Conservation (phyloP, 2,329 filamentous ascomycete species). For the Fusarium decemcellulare region DNA sequence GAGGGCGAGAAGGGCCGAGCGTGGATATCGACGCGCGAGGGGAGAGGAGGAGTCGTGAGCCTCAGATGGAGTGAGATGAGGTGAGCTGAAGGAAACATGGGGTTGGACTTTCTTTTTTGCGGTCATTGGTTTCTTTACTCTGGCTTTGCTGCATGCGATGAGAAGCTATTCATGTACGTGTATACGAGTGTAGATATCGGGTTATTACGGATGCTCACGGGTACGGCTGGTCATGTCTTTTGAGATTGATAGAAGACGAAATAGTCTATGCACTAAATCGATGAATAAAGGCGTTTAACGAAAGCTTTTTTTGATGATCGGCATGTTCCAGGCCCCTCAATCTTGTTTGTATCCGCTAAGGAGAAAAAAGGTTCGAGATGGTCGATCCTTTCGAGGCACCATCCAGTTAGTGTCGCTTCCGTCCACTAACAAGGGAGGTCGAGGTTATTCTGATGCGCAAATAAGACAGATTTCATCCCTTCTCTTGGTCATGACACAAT, state of each 20-base stretch:
- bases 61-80: conserved; percentile 9
- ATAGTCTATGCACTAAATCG: conserved; percentile 25
- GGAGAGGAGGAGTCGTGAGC: conserved; percentile 49
- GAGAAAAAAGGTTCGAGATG: too few relatives aligned
- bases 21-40: conserved; percentile 52
- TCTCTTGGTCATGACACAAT: not conserved
- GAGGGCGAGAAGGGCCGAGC: conserved; percentile 49
- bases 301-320: not conserved
- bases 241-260: conserved; percentile 28
- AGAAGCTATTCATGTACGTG: not conserved
- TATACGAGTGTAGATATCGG: conserved; percentile 36
- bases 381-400: too few relatives aligned
- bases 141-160: conserved; percentile 15
- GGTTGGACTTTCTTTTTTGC: not conserved
- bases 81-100: not conserved
- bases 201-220: conserved; percentile 34
- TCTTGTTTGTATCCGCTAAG: not conserved
- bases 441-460: not conserved
- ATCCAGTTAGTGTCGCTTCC: too few relatives aligned
- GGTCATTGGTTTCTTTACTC: not conserved
- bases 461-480: not conserved
- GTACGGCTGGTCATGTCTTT: conserved; percentile 27
- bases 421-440: too few relatives aligned
- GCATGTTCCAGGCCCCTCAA: not conserved
- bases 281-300: conserved; percentile 2